These are phyloP conservation scores for Haberlea rhodopensis DNA, from an alignment of 257 asterid species.

Conservation along the genomic window DNA sequence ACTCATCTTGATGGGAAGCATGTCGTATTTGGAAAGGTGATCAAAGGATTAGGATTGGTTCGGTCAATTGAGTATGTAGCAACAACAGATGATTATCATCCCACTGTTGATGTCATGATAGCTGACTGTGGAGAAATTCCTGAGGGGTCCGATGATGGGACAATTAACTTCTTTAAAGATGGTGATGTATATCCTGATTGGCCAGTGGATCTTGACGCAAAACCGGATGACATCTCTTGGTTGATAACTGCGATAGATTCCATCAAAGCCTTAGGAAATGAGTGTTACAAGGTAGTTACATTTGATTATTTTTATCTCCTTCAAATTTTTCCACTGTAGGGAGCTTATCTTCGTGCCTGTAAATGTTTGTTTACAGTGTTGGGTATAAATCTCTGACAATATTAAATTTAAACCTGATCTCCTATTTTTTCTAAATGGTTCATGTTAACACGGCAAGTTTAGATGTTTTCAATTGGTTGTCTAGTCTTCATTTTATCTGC, in stretches of 20 bases:
- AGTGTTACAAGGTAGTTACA: conserved; percentile 61
- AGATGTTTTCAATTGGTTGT: conserved; percentile 5
- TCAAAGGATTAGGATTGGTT: conserved; percentile 65
- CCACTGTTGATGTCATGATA: conserved; percentile 46
- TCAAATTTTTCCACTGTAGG: conserved; percentile 7
- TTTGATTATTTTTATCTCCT: conserved; percentile 7
- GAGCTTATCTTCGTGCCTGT: conserved; percentile 6
- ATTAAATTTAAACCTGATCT: neutral
- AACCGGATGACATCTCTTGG: conserved; percentile 47
- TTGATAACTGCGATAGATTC: conserved; percentile 57
- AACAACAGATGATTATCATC: conserved; percentile 36
- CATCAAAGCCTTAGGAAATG: conserved; percentile 70
- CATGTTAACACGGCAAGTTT: neutral
- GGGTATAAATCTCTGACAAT: neutral
- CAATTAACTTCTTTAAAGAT: conserved; percentile 62
- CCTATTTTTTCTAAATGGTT: conserved; percentile 1
- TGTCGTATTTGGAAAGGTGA: conserved; percentile 74
- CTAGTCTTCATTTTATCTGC: neutral
- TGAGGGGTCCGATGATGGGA: conserved; percentile 82
- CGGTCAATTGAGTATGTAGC: conserved; percentile 59
- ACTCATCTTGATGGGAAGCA: conserved; percentile 69
- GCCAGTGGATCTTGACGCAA: conserved; percentile 67
- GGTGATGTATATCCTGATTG: conserved; percentile 86
- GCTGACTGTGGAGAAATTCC: conserved; percentile 73
- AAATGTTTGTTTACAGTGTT: neutral